Evolutionary conservation across 768 basidiomycete species (phyloP), one percentile per base, ranked within the genome.

Genomic region (Boletus barrowsii): DNA sequence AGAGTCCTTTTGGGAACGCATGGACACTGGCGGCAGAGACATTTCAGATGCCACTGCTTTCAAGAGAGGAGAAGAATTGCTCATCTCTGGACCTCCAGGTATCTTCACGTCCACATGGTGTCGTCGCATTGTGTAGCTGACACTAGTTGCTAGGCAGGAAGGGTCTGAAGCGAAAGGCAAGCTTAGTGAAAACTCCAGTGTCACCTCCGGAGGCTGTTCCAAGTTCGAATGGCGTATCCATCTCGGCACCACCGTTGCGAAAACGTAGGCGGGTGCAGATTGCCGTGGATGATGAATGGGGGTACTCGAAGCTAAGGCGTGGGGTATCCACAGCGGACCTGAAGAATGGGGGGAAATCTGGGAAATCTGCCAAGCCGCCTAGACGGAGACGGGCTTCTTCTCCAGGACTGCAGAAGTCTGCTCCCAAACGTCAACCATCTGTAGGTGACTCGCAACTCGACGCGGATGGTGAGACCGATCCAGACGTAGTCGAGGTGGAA

Each of bases 41-140:
- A 68, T 73, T 43, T 63, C 72, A 1, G 72, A 84, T 57, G 58
- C 83, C 47, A 67, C 66, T 20, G 66, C 72, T 17, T 89, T 88
- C 72, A 72, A 73, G 41, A 69, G 63, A 18, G 81, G 80, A 49
- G 86, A 88, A 54, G 74, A 76, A 40, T 72, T 88, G 47, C 57
- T 78, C 29, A 77, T 79, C 17, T 69, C 76, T 20, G 85, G 86
- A 0, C 85, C 85, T 43, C 85, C 85, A 47, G 77, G 85, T 86
- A 73, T 55, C 68, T 33, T 43, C 24, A 17, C 30, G 5, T 6
- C 17, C 4, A 22, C 5, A 36, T 24, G 5, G 11, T n/a, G 32
- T 49, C 18, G 17, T 49, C 42, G 2, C 14, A 24, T 22, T 3
- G 32, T 22, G 32, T 42, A 2, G 30, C 44, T 68, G 47, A 63